phyloP scores from a whole-genome alignment of 2,329 filamentous ascomycete species.

The Simplicillium sp. region DNA sequence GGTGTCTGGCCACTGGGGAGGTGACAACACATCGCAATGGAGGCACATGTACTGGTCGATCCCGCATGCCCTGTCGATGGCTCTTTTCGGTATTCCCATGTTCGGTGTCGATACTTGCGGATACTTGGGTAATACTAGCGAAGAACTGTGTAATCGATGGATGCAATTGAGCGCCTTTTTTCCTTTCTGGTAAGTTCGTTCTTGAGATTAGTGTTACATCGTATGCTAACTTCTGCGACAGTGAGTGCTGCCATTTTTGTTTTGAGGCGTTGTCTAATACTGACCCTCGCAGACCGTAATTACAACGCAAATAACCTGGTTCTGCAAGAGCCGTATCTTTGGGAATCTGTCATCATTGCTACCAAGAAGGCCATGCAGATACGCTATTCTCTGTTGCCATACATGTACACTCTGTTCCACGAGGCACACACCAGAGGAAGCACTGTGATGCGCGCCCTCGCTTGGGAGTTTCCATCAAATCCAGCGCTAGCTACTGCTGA shows the following conservation, averaged over 20 bases:
- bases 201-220: no score
- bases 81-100: constrained; percentile 58
- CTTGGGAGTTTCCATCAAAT: constrained; percentile 53
- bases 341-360: constrained; percentile 48
- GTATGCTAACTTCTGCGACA: no score
- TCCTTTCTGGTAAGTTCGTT: constrained; percentile 37
- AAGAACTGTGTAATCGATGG: constrained; percentile 55
- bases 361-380: constrained; percentile 56
- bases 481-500: constrained; percentile 28
- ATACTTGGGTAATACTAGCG: constrained; percentile 51
- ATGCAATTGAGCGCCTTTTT: constrained; percentile 55
- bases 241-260: no score
- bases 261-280: no score
- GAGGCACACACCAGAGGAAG: constrained; percentile 47
- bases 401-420: constrained; percentile 62
- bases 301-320: constrained; percentile 38
- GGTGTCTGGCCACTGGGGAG: constrained; percentile 71
- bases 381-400: constrained; percentile 61
- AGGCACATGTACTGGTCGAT: constrained; percentile 66
- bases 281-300: constrained; percentile 36
- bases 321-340: constrained; percentile 58
- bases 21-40: constrained; percentile 60
- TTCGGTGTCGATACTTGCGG: constrained; percentile 65
- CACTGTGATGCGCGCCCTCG: constrained; percentile 58
- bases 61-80: constrained; percentile 62